Conservation (phyloP, 352 stramenopile genomes). For the Phytopythium mirpurense region DNA sequence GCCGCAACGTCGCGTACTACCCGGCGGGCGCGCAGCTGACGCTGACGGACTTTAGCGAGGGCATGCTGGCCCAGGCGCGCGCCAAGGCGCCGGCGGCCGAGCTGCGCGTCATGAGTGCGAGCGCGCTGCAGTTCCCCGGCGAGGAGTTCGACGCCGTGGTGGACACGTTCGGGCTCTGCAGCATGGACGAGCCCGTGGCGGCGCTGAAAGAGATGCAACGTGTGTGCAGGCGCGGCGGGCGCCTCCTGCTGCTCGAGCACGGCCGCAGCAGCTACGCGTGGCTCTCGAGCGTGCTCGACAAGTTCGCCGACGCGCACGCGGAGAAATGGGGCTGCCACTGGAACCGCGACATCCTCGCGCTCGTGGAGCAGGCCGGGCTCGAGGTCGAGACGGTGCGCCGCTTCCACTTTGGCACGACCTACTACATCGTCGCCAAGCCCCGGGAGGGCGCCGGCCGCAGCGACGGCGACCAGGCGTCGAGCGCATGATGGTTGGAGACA, state of each 20-base stretch:
- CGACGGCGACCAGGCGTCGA: background rate
- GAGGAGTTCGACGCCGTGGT: slow-evolving; percentile 93
- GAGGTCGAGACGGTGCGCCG: slow-evolving; percentile 80
- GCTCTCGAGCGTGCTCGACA: slow-evolving; percentile 91
- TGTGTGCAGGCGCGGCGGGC: slow-evolving; percentile 82
- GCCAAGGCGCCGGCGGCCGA: slow-evolving; percentile 21
- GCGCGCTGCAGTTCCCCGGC: slow-evolving; percentile 55
- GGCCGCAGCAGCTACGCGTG: slow-evolving; percentile 87
- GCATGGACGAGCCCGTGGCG: slow-evolving; percentile 90
- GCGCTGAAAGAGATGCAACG: slow-evolving; percentile 92
- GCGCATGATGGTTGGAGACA: background rate
- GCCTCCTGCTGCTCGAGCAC: slow-evolving; percentile 95
- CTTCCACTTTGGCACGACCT: slow-evolving; percentile 96
- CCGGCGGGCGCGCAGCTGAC: slow-evolving; percentile 28
- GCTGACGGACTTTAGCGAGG: slow-evolving; percentile 67
- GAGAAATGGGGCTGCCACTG: slow-evolving; percentile 95
- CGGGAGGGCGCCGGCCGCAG: background rate
- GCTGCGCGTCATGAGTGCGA: slow-evolving; percentile 53
- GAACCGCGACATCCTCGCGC: slow-evolving; percentile 92
- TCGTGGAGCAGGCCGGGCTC: slow-evolving; percentile 83
- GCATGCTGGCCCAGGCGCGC: slow-evolving; percentile 63
- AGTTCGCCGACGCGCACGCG: slow-evolving; percentile 88
- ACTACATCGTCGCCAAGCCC: slow-evolving; percentile 80
- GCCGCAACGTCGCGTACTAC: slow-evolving; percentile 93
- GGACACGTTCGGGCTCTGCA: slow-evolving; percentile 96